These are phyloP conservation scores for Cryomyces antarcticus DNA, from an alignment of 495 filamentous ascomycete genomes.

Conservation along the genomic window DNA sequence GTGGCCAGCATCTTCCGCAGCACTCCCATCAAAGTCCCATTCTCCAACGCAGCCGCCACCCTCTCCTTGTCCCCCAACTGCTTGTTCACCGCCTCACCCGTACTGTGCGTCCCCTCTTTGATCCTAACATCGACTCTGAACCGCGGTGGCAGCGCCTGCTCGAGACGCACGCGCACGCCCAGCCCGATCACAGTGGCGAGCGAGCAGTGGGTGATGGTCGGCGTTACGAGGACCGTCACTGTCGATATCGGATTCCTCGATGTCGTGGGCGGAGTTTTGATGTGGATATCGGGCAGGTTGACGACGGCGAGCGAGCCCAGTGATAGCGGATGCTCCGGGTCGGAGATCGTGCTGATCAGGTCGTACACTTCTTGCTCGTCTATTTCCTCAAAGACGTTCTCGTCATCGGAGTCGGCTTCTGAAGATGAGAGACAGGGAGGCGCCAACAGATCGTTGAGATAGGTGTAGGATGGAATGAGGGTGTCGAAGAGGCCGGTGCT, in stretches of 20 bases:
- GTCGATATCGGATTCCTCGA: conserved; percentile 24
- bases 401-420: conserved; percentile 34
- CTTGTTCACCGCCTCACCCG: conserved; percentile 86
- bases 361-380: conserved; percentile 96
- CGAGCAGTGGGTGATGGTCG: conserved; percentile 94
- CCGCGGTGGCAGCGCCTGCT: conserved; percentile 77
- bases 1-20: conserved; percentile 85
- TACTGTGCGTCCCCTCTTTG: conserved; percentile 88
- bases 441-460: conserved; percentile 33
- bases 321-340: conserved; percentile 89
- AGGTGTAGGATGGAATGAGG: conserved; percentile 24
- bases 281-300: conserved; percentile 74
- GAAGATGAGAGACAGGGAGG: conserved; percentile 13
- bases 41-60: conserved; percentile 86
- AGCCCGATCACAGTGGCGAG: conserved; percentile 92
- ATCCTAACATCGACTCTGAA: conserved; percentile 86
- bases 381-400: conserved; percentile 54
- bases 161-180: conserved; percentile 74
- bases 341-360: conserved; percentile 78
- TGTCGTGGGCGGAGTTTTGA: conserved; percentile 33
- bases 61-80: conserved; percentile 92
- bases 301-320: conserved; percentile 84
- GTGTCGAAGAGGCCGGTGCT: conserved; percentile 24
- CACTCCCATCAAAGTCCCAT: conserved; percentile 70
- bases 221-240: conserved; percentile 61